phyloP scores from a whole-genome alignment of 2,329 filamentous ascomycete genomes.

The Scedosporium aurantiacum region DNA sequence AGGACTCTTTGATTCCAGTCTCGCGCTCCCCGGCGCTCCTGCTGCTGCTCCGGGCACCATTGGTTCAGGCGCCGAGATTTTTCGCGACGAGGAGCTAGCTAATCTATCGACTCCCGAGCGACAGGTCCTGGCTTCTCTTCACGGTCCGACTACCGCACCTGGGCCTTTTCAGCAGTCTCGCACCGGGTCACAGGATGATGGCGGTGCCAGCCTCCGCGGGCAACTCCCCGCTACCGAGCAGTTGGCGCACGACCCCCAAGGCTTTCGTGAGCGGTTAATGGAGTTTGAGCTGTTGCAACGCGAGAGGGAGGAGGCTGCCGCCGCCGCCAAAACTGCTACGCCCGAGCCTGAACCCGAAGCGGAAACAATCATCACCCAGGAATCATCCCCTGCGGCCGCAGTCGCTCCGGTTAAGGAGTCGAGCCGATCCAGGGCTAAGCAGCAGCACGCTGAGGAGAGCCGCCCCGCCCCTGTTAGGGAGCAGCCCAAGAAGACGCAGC shows the following conservation, averaged over 20 bases:
- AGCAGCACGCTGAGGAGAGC: background rate
- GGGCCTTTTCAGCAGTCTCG: background rate
- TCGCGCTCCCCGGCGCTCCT: background rate
- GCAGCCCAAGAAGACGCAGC: conserved; percentile 1
- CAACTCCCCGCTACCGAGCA: conserved; percentile 37
- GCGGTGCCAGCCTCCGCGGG: conserved; percentile 13
- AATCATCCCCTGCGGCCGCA: background rate
- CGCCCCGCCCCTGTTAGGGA: conserved; percentile 4
- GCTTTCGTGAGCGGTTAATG: conserved; percentile 60
- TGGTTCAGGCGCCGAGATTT: conserved; percentile 33
- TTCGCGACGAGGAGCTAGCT: conserved; percentile 64
- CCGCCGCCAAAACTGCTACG: conserved; percentile 17
- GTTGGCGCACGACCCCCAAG: conserved; percentile 42
- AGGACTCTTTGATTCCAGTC: background rate
- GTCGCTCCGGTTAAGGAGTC: background rate
- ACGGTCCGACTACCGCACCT: conserved; percentile 14
- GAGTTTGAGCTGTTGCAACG: conserved; percentile 73
- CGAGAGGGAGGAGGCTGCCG: conserved; percentile 52
- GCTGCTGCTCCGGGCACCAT: background rate
- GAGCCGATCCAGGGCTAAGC: background rate
- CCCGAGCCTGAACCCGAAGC: conserved; percentile 8
- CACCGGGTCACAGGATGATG: background rate
- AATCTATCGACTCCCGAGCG: conserved; percentile 47
- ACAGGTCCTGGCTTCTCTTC: conserved; percentile 36
- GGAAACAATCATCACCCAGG: background rate